Evolutionary conservation across 805 yeast species (phyloP).

Genomic region (Kodamaea sagamina): DNA sequence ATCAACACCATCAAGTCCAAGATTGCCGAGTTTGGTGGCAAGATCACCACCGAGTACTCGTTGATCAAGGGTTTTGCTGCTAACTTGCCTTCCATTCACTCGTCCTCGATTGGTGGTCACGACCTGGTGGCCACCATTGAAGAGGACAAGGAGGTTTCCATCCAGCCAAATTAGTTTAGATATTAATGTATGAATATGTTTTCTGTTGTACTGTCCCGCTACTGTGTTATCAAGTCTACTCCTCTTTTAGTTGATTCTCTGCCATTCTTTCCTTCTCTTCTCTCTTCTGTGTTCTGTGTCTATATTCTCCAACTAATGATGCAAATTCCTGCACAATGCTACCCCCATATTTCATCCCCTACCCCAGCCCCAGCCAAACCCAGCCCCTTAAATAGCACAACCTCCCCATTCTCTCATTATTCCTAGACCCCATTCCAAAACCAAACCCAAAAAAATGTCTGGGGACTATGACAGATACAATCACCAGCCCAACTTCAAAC

Average conservation of each 20-base stretch:
- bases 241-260: no score
- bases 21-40: conserved; percentile 57
- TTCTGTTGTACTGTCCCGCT: background rate
- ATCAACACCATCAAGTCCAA: conserved; percentile 47
- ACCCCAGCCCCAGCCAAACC: conserved; percentile 1
- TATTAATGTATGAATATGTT: background rate
- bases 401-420: background rate
- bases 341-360: conserved; percentile 9
- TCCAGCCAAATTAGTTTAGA: conserved; percentile 23
- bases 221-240: no score
- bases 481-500: conserved; percentile 67
- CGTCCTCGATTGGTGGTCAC: conserved; percentile 46
- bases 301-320: background rate
- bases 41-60: conserved; percentile 58
- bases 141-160: conserved; percentile 67
- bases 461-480: conserved; percentile 16
- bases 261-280: no score
- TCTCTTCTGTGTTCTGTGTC: no score
- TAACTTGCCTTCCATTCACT: conserved; percentile 57
- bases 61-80: conserved; percentile 69
- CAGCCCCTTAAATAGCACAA: conserved; percentile 11
- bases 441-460: background rate
- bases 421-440: background rate
- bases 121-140: conserved; percentile 60
- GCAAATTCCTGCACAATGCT: conserved; percentile 8